phyloP scores from a whole-genome alignment of 352 stramenopile genomes.

The Globisporangium orthogonon region DNA sequence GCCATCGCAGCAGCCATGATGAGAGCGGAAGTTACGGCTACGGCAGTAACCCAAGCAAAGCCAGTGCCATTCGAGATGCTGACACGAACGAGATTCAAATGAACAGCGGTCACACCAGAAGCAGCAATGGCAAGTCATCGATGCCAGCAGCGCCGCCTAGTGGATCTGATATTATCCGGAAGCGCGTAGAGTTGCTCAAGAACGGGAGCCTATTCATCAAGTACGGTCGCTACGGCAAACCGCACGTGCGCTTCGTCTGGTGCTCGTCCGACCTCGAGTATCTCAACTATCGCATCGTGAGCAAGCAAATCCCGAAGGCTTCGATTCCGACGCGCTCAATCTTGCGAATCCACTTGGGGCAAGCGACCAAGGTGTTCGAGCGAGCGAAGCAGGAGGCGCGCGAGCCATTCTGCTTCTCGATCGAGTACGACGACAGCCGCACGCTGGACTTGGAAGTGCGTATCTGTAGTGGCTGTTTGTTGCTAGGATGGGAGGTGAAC shows the following conservation, averaged over 20 bases:
- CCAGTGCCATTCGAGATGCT: conserved; percentile 4
- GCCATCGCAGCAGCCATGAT: conserved; percentile 3
- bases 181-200: conserved; percentile 64
- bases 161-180: conserved; percentile 51
- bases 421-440: conserved; percentile 69
- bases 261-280: conserved; percentile 70
- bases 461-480: not conserved
- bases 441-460: conserved; percentile 69
- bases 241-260: conserved; percentile 78
- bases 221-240: conserved; percentile 66
- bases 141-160: conserved; percentile 12
- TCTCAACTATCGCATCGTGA: conserved; percentile 62
- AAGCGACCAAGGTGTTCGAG: conserved; percentile 59
- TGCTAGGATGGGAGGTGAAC: not conserved
- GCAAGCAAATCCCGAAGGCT: conserved; percentile 37
- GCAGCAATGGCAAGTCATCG: not conserved
- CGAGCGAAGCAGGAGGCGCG: conserved; percentile 40
- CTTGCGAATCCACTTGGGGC: conserved; percentile 29
- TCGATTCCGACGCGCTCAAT: conserved; percentile 56
- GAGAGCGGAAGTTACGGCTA: not conserved
- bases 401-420: conserved; percentile 63
- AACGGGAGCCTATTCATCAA: conserved; percentile 76
- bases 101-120: not conserved
- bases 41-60: conserved; percentile 2
- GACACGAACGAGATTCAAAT: not conserved